A percentile compares a stretch with the other conserved stretches of the same genome.
phyloP scores from a whole-genome alignment of 805 yeast species.

The Ogataea nakhonphanomensis region DNA sequence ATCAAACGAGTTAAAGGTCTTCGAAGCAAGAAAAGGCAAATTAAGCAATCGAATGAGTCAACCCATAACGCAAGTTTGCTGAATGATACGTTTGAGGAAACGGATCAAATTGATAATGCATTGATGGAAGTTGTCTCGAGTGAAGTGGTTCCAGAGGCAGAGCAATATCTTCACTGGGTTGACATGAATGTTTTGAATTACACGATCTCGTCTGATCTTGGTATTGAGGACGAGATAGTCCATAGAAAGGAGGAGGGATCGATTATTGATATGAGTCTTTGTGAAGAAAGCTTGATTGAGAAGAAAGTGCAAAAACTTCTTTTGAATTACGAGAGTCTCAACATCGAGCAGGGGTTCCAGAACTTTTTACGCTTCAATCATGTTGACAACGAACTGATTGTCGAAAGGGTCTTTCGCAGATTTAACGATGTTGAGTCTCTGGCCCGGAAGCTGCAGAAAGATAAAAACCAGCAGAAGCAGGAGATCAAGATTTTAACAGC shows the following conservation, averaged over 20 bases:
- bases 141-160: conserved; percentile 36
- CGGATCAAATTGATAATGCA: conserved; percentile 34
- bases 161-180: conserved; percentile 46
- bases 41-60: conserved; percentile 19
- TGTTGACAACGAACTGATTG: conserved; percentile 27
- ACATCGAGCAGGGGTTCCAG: conserved; percentile 35
- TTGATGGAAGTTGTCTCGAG: conserved; percentile 37
- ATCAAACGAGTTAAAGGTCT: conserved; percentile 81
- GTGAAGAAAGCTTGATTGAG: conserved; percentile 24
- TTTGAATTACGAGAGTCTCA: conserved; percentile 16
- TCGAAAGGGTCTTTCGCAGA: conserved; percentile 55
- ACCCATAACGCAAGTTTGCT: conserved; percentile 17
- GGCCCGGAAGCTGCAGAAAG: conserved; percentile 81
- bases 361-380: conserved; percentile 25
- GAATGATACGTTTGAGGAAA: conserved; percentile 30
- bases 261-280: conserved; percentile 11
- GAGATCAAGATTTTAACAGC: conserved; percentile 39
- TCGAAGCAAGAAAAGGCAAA: conserved; percentile 41
- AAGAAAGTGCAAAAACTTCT: conserved; percentile 20
- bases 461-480: conserved; percentile 49
- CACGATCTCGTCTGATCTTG: conserved; percentile 25
- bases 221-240: conserved; percentile 21
- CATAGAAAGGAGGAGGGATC: conserved; percentile 10
- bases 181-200: conserved; percentile 32
- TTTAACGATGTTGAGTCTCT: conserved; percentile 86